Percentiles rank a stretch among this genome's conserved stretches.
These are phyloP conservation scores for Paecilomyces formosus DNA, from an alignment of 2,329 filamentous ascomycete species.

Conservation along the genomic window DNA sequence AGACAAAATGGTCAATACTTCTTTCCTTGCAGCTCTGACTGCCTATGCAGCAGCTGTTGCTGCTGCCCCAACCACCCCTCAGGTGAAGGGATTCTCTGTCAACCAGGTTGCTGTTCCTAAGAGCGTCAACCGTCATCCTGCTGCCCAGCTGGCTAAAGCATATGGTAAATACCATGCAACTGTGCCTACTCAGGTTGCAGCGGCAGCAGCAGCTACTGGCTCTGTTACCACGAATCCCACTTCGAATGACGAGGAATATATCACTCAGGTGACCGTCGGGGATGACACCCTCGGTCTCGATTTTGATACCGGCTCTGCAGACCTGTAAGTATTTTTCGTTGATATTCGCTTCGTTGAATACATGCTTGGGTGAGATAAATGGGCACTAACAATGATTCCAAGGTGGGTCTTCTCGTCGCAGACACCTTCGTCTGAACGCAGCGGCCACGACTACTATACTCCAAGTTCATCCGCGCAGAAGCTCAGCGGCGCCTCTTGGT, in stretches of 20 bases:
- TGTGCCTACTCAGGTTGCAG: constrained; percentile 21
- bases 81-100: constrained; percentile 18
- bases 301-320: constrained; percentile 63
- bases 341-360: background rate
- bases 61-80: background rate
- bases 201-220: constrained; percentile 23
- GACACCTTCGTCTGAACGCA: constrained; percentile 42
- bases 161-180: constrained; percentile 21
- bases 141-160: constrained; percentile 19
- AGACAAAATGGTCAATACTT: background rate
- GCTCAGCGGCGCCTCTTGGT: constrained; percentile 47
- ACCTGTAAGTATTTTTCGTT: constrained; percentile 47
- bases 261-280: constrained; percentile 58
- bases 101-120: constrained; percentile 17
- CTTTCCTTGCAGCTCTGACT: background rate
- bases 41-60: background rate
- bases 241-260: constrained; percentile 50
- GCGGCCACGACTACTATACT: constrained; percentile 53
- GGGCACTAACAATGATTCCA: constrained; percentile 6
- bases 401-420: constrained; percentile 62
- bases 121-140: constrained; percentile 17
- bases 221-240: constrained; percentile 38
- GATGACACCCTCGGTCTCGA: constrained; percentile 57
- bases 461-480: constrained; percentile 41
- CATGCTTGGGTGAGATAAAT: background rate